phyloP scores from a whole-genome alignment of 2,329 filamentous ascomycete genomes.

The Calonectria pseudoturangicola region DNA sequence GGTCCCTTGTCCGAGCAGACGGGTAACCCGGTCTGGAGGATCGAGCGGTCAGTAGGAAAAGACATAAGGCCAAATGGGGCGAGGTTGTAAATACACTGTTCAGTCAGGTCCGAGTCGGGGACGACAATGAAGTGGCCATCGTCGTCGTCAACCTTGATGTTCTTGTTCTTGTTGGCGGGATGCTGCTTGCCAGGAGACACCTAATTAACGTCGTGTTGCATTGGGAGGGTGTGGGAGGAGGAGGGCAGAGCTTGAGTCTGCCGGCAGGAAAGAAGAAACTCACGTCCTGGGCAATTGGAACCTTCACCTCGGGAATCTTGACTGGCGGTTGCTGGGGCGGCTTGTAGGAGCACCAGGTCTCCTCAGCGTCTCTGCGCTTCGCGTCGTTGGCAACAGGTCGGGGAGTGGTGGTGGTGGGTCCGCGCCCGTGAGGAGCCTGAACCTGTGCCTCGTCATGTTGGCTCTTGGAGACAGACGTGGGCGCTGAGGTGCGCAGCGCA shows the following conservation, averaged over 20 bases:
- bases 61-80: neutral
- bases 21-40: slow-evolving; percentile 85
- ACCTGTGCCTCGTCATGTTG: slow-evolving; percentile 79
- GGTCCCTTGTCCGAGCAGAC: slow-evolving; percentile 94
- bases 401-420: slow-evolving; percentile 79
- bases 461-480: slow-evolving; percentile 78
- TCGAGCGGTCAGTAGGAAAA: slow-evolving; percentile 49
- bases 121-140: slow-evolving; percentile 98
- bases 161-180: slow-evolving; percentile 71
- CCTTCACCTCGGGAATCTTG: slow-evolving; percentile 14
- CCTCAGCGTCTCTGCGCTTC: slow-evolving; percentile 84
- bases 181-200: slow-evolving; percentile 4
- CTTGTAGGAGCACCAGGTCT: slow-evolving; percentile 85
- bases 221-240: neutral
- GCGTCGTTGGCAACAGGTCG: slow-evolving; percentile 88
- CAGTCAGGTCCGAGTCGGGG: slow-evolving; percentile 88
- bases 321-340: slow-evolving; percentile 80
- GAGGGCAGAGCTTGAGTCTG: too few relatives aligned
- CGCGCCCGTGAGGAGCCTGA: slow-evolving; percentile 92
- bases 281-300: slow-evolving; percentile 18
- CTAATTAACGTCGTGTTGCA: slow-evolving; percentile 3
- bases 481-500: slow-evolving; percentile 81
- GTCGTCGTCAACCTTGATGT: slow-evolving; percentile 82
- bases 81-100: slow-evolving; percentile 78
- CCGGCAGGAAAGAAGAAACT: neutral